Base-by-base conservation (phyloP, 495 filamentous ascomycete genomes). In the Penicillium lagena region DNA sequence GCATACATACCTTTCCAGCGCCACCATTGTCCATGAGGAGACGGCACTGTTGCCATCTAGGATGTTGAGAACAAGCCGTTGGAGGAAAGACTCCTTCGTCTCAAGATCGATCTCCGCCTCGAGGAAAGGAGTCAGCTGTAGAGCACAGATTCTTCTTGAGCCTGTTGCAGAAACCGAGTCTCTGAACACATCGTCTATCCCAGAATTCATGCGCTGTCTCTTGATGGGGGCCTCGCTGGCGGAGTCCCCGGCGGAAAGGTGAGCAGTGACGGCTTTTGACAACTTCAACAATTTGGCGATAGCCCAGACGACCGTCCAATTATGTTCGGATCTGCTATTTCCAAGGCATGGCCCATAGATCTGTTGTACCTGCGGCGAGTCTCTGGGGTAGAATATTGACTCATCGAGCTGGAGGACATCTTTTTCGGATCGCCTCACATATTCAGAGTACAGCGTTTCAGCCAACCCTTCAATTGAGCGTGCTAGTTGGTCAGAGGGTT, bases 51-150 rank as follows among this genome's bases (percentile, higher is more conserved):
- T 78, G 43, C 83, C 78, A 51, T 84, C 80, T 35, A 77, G 55
- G 41, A 85, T 68, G 54, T 59, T 66, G 5, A 67, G 50, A 12
- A 68, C 51, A 11, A 86, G 65, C 38, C 59, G 62, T 38, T 75
- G 68, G n/a, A 83, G 39, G 7, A 72, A 54, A 7, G 52, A 54
- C 10, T 60, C 59, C 40, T 76, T 75, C 12, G 60, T 61, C n/a
- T 73, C 70, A 35, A 69, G 32, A 12, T 52, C 51, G 7, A 53
- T 43, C 46, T 60, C 63, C 17, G 64, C 58, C 32, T 73, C 58
- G 27, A 89, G 69, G 52, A 96, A 94, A 0, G 85, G 79, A 14
- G 95, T 54, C n/a, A 88, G 67, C 50, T 96, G 89, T 17, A 97
- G 65, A 31, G 85, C 83, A 31, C 80, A 85, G 30, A 86, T 53